Conservation (phyloP, 2,329 filamentous ascomycete genomes). For the Penicillium sp. region DNA sequence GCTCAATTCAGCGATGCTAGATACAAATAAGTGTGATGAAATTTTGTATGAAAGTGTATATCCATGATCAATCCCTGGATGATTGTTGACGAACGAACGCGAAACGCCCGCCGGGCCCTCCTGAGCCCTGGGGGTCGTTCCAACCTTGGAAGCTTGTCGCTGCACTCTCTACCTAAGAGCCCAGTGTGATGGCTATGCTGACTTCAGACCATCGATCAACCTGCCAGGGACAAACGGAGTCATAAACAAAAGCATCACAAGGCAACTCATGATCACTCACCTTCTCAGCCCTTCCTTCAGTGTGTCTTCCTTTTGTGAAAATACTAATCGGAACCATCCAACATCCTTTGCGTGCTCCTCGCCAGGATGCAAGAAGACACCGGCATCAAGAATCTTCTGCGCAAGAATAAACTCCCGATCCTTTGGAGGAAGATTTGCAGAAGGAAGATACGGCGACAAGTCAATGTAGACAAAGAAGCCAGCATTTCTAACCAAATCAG, state of each 20-base stretch:
- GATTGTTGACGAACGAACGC: no score
- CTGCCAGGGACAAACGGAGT: not conserved
- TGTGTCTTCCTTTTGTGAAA: slow-evolving; percentile 39
- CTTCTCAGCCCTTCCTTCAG: slow-evolving; percentile 40
- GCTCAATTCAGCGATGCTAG: no score
- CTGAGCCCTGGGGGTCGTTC: no score
- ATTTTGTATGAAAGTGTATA: no score
- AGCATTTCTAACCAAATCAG: slow-evolving; percentile 36
- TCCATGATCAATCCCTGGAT: no score
- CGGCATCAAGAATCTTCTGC: slow-evolving; percentile 47
- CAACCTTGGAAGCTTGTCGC: no score
- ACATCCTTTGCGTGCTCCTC: slow-evolving; percentile 48
- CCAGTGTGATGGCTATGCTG: not conserved
- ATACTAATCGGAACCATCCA: slow-evolving; percentile 60
- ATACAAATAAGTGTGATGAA: no score
- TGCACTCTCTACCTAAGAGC: no score
- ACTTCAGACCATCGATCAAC: slow-evolving; percentile 9
- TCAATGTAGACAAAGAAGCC: slow-evolving; percentile 52
- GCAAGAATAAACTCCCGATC: slow-evolving; percentile 50
- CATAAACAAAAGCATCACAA: not conserved
- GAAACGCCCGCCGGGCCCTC: no score
- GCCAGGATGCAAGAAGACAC: slow-evolving; percentile 54
- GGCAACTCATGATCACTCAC: slow-evolving; percentile 16
- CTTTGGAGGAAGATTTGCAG: slow-evolving; percentile 12
- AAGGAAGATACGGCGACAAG: slow-evolving; percentile 43